These are phyloP conservation scores for Myriosclerotinia duriaeana DNA, from an alignment of 2,329 filamentous ascomycete genomes.

Conservation along the genomic window DNA sequence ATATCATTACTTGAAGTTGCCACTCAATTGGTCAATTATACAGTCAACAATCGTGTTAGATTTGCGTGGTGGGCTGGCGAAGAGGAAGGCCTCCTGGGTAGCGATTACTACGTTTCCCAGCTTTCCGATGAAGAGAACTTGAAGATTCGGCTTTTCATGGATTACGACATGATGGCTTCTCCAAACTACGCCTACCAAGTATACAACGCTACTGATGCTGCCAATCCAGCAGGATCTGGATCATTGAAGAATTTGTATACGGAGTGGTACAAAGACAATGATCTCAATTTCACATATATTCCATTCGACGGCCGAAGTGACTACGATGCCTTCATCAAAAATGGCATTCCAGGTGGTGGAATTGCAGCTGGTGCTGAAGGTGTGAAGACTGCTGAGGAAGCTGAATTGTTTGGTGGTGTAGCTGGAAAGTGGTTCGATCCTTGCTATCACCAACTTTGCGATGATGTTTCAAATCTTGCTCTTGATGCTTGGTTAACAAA, in stretches of 20 bases:
- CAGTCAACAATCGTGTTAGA: constrained; percentile 63
- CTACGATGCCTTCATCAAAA: constrained; percentile 73
- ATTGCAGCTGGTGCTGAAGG: constrained; percentile 77
- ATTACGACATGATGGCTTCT: constrained; percentile 69
- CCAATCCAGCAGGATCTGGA: constrained; percentile 68
- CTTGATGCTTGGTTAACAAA: constrained; percentile 60
- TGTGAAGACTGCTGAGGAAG: constrained; percentile 69
- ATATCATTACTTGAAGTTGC: constrained; percentile 61
- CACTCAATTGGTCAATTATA: constrained; percentile 55
- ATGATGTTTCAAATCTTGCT: constrained; percentile 58
- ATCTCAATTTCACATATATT: constrained; percentile 66
- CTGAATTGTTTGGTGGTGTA: constrained; percentile 66
- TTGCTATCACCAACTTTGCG: constrained; percentile 63
- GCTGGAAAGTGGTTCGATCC: constrained; percentile 60
- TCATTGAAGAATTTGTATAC: constrained; percentile 67
- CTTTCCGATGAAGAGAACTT: constrained; percentile 58
- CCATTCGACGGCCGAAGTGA: constrained; percentile 78
- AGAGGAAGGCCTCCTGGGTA: constrained; percentile 65
- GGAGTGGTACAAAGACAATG: constrained; percentile 62
- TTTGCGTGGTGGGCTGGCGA: constrained; percentile 69
- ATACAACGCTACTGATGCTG: constrained; percentile 69
- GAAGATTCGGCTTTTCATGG: constrained; percentile 65
- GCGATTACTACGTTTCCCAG: constrained; percentile 57
- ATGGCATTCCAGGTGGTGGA: constrained; percentile 71
- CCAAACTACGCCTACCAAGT: constrained; percentile 67